These are phyloP conservation scores for Parascedosporium putredinis DNA, from an alignment of 2,329 filamentous ascomycete species.

Conservation along the genomic window DNA sequence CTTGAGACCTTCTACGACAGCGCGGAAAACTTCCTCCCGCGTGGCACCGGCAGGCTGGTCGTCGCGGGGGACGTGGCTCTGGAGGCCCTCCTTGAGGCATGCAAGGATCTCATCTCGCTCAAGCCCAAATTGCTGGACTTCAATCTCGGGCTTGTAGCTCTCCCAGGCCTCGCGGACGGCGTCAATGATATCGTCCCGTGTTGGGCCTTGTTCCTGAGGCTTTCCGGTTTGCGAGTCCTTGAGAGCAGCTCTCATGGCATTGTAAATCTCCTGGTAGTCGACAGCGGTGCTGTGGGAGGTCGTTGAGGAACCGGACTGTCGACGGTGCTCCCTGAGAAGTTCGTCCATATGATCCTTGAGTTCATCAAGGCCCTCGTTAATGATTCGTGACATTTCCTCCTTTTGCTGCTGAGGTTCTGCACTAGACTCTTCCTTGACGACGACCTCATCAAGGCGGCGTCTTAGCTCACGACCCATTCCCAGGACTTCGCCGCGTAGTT, in stretches of 20 bases:
- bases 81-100: conserved; percentile 76
- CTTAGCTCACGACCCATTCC: conserved; percentile 91
- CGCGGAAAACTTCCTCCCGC: conserved; percentile 74
- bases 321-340: conserved; percentile 64
- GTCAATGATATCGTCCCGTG: conserved; percentile 73
- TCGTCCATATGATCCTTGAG: conserved; percentile 77
- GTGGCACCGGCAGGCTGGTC: conserved; percentile 51
- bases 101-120: conserved; percentile 84
- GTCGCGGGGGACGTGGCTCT: conserved; percentile 55
- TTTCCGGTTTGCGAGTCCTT: conserved; percentile 43
- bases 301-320: conserved; percentile 54
- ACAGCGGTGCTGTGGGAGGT: conserved; percentile 50
- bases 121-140: conserved; percentile 79
- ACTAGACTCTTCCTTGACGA: conserved; percentile 26
- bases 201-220: conserved; percentile 29
- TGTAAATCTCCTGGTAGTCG: conserved; percentile 78
- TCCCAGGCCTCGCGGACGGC: conserved; percentile 89
- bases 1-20: conserved; percentile 76
- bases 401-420: background rate
- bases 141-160: conserved; percentile 85
- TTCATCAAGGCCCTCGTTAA: conserved; percentile 70
- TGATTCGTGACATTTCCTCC: conserved; percentile 37
- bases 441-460: conserved; percentile 68
- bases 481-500: conserved; percentile 82
- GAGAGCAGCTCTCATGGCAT: conserved; percentile 67